Base-by-base conservation (phyloP, 352 stramenopile species). In the Globisporangium carolinianum region DNA sequence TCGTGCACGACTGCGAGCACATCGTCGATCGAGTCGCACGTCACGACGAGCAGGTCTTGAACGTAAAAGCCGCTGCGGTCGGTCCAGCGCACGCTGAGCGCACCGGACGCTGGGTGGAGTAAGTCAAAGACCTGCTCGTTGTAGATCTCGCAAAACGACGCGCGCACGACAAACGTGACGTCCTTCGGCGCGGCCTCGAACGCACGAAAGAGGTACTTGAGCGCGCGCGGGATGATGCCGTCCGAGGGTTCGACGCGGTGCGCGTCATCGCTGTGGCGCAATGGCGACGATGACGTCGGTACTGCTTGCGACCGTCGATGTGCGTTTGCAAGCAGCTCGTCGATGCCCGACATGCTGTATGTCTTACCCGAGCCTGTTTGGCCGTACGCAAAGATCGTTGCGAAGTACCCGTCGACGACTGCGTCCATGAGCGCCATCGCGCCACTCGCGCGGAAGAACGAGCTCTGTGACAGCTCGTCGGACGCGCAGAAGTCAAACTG, bases 141-240 rank as follows among this genome's bases (percentile, higher is more conserved):
- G 72, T 93, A 93, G 61, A 93, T 89, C 57, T 93, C 80, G 52
- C 78, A 91, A 58, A 86, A 91, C 12, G 80, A 89, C 6, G 80
- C 80, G 32, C 79, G 78, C 38, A 91, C 68, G 15, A 87, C 62
- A 51, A 84, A 89, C 53, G 76, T 81, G 24, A 81, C 71, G 18
- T 76, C 70, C 18, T 65, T 71, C 0, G 75, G 67, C 0, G 76
- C 68, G 46, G 61, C 60, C 41, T 81, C 70, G 45, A 89, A 75
- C 18, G 77, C 58, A 2, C 50, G 32, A 53, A 80, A 92, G 17
- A 92, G 62, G 49, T 89, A 85, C 36, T 83, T 76, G n/a, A 90
- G 67, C n/a, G 83, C 68, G 38, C 83, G 71, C 18, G 81, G 81
- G 57, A 89, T 89, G 45, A 93, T 73, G 0, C 80, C 80, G 18